Base-by-base conservation (phyloP, 768 basidiomycete species). In the Pisolithus marmoratus region DNA sequence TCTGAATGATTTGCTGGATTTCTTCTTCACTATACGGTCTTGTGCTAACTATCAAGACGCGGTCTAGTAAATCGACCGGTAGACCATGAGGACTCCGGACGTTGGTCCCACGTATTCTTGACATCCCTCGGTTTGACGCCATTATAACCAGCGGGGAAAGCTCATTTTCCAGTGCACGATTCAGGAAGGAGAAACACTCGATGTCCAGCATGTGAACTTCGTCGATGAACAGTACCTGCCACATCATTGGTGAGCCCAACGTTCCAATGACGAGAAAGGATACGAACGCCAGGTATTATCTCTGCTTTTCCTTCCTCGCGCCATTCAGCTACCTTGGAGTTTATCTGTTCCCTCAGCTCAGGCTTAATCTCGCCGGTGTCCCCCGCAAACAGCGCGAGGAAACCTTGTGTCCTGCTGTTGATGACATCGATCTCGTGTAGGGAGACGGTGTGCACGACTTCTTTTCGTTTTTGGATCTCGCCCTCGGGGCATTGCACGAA, bases 171-270 rank as follows among this genome's bases (percentile, higher is more conserved):
- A 99, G 76, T 2, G 95, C 95, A 31, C 95, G 84, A 67, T 99
- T 99, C 54, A 99, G 76, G 79, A 94, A 99, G 7, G 94, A 96
- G 76, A 98, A 98, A 65, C 95, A 97, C 67, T 98, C 95, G 56
- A 99, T 97, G 68, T 99, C 95, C 58, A 99, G 84, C 95, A 99
- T 99, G 76, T 98, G 95, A 12, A 97, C 95, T 72, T 97, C 95
- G 70, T 98, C 95, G 60, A 97, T 96, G 75, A 97, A 97, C 12
- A 96, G 76, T n/a, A 96, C 91, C 91, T 94, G 60, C 12, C 38
- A 19, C 17, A 22, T 4, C 23, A 19, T 31, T 19, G 15, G 46
- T 51, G 27, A 7, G 17, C 8, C 3, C 2, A 0, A 17, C 51
- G n/a, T 49, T 34, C 29, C 29, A 37, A 12, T 11, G 19, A 11